These are phyloP conservation scores for Corymbia maculata DNA, from an alignment of 345 rosid genomes.

Conservation along the genomic window DNA sequence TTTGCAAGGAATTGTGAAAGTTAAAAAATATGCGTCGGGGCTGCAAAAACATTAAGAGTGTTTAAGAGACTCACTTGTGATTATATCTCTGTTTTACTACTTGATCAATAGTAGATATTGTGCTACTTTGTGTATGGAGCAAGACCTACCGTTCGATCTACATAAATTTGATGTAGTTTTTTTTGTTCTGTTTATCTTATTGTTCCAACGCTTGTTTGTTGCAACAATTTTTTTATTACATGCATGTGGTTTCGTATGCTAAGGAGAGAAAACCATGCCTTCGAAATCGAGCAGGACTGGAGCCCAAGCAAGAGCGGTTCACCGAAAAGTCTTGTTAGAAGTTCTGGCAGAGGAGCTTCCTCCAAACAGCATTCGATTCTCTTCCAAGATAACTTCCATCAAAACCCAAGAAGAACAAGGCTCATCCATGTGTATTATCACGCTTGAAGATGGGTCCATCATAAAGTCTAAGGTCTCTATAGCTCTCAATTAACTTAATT, in stretches of 20 bases:
- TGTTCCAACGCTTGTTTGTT: background rate
- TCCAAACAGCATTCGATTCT: slow-evolving; percentile 12
- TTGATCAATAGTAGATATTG: background rate
- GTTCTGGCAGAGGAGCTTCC: slow-evolving; percentile 29
- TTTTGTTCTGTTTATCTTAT: background rate
- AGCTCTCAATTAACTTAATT: background rate
- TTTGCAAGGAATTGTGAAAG: rapidly evolving
- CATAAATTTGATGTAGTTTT: background rate
- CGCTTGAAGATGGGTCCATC: slow-evolving; percentile 14
- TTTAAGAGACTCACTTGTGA: background rate
- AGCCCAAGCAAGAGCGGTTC: background rate
- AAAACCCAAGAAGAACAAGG: background rate
- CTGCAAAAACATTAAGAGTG: rapidly evolving
- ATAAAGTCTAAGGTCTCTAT: slow-evolving; percentile 19
- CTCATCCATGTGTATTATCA: background rate
- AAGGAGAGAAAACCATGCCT: background rate
- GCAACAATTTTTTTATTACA: background rate
- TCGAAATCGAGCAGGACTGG: background rate
- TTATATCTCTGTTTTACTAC: rapidly evolving
- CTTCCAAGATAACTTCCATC: slow-evolving; percentile 15
- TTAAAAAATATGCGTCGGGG: rapidly evolving
- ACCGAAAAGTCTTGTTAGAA: slow-evolving; percentile 3
- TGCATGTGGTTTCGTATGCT: background rate
- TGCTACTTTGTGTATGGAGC: background rate
- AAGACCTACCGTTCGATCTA: rapidly evolving